phyloP scores from a whole-genome alignment of 1,139 yeast genomes.

The Chernovozyma sophiae-reginae region DNA sequence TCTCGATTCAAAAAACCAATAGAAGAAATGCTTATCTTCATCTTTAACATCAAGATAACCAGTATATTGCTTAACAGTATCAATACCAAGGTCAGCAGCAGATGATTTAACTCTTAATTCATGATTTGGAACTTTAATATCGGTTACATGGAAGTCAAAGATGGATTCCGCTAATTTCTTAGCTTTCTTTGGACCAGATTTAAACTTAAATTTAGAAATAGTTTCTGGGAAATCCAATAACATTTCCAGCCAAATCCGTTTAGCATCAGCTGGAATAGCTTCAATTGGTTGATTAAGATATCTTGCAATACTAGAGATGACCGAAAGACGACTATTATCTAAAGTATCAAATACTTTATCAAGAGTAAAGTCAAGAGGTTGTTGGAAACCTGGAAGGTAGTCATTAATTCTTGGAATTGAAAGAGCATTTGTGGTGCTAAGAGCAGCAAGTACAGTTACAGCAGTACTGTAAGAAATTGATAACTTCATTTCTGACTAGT shows the following conservation, averaged over 20 bases:
- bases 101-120: constrained; percentile 57
- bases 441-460: constrained; percentile 22
- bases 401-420: constrained; percentile 24
- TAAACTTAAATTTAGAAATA: constrained; percentile 44
- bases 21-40: constrained; percentile 70
- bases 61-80: constrained; percentile 73
- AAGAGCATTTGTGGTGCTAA: constrained; percentile 25
- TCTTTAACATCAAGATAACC: constrained; percentile 86
- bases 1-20: constrained; percentile 44
- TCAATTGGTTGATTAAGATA: constrained; percentile 46
- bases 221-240: constrained; percentile 52
- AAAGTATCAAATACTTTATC: constrained; percentile 13
- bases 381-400: constrained; percentile 21
- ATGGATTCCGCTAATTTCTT: constrained; percentile 28
- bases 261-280: constrained; percentile 44
- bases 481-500: constrained; percentile 25
- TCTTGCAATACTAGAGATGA: constrained; percentile 28
- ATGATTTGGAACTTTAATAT: constrained; percentile 48
- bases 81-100: constrained; percentile 66
- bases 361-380: constrained; percentile 19
- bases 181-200: constrained; percentile 46
- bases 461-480: constrained; percentile 18
- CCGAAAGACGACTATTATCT: constrained; percentile 14
- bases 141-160: constrained; percentile 57
- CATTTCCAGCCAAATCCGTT: constrained; percentile 59